Percentiles rank a stretch among this genome's conserved stretches.
phyloP scores from a whole-genome alignment of 2,329 filamentous ascomycete species.

The Hymenoscyphus albidus region DNA sequence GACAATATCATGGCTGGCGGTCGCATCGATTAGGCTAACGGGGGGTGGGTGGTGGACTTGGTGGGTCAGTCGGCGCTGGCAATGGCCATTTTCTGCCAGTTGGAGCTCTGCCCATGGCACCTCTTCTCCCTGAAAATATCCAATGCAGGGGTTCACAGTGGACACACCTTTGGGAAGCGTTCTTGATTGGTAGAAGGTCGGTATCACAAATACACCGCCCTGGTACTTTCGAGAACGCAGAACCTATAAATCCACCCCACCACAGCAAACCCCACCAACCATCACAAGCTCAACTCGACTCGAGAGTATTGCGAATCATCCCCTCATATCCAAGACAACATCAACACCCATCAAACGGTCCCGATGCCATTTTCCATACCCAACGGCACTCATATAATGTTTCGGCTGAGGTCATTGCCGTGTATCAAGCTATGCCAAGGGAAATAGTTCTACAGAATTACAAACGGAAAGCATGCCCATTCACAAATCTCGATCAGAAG shows the following conservation, averaged over 20 bases:
- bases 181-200: background rate
- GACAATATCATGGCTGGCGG: background rate
- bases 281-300: background rate
- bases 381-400: background rate
- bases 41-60: background rate
- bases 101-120: background rate
- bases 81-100: background rate
- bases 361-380: background rate
- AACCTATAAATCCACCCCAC: background rate
- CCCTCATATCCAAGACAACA: background rate
- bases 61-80: constrained; percentile 1
- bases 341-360: background rate
- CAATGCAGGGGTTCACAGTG: background rate
- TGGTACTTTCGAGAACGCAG: background rate
- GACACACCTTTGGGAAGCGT: background rate
- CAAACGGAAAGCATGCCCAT: no score
- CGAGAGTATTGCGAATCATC: background rate
- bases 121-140: background rate
- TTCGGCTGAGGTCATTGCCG: no score
- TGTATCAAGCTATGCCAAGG: no score
- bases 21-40: background rate
- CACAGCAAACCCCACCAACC: background rate
- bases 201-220: background rate
- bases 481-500: no score
- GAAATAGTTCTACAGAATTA: no score